Evolutionary conservation across 2,329 filamentous ascomycete species (phyloP).

Genomic region (Ophiocordyceps camponoti-floridani): DNA sequence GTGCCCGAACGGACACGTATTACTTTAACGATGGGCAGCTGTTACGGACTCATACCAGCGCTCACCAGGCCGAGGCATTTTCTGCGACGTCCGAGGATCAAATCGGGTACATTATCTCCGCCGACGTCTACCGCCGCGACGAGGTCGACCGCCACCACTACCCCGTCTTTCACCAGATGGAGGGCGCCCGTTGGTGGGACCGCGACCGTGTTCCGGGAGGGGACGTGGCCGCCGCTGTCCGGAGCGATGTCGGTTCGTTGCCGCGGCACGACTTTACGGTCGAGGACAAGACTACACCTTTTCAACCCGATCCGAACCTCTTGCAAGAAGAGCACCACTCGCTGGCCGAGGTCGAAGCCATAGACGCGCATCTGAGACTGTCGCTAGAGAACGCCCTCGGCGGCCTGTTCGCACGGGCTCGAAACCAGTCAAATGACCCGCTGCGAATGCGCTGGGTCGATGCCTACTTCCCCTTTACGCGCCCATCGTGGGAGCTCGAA

Average conservation of each 20-base stretch:
- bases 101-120: slow-evolving; percentile 74
- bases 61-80: slow-evolving; percentile 77
- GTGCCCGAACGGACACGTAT: slow-evolving; percentile 81
- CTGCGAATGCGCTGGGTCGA: slow-evolving; percentile 86
- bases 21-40: slow-evolving; percentile 77
- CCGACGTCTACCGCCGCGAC: slow-evolving; percentile 90
- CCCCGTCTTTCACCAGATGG: slow-evolving; percentile 97
- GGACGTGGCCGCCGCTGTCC: slow-evolving; percentile 47
- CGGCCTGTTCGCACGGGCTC: slow-evolving; percentile 69
- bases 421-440: slow-evolving; percentile 45
- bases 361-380: slow-evolving; percentile 72
- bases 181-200: slow-evolving; percentile 83
- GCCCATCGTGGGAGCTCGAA: slow-evolving; percentile 88
- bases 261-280: slow-evolving; percentile 61
- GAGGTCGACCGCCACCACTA: slow-evolving; percentile 92
- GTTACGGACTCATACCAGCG: slow-evolving; percentile 82
- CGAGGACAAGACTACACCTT: slow-evolving; percentile 66
- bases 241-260: slow-evolving; percentile 50
- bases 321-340: slow-evolving; percentile 57
- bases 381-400: slow-evolving; percentile 81
- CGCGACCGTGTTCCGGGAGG: slow-evolving; percentile 37
- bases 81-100: slow-evolving; percentile 38
- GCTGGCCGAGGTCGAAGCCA: slow-evolving; percentile 60
- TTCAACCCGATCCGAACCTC: slow-evolving; percentile 65
- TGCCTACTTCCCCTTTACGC: slow-evolving; percentile 94